phyloP scores from a whole-genome alignment of 2,329 filamentous ascomycete species.

The Aureobasidium sp. region DNA sequence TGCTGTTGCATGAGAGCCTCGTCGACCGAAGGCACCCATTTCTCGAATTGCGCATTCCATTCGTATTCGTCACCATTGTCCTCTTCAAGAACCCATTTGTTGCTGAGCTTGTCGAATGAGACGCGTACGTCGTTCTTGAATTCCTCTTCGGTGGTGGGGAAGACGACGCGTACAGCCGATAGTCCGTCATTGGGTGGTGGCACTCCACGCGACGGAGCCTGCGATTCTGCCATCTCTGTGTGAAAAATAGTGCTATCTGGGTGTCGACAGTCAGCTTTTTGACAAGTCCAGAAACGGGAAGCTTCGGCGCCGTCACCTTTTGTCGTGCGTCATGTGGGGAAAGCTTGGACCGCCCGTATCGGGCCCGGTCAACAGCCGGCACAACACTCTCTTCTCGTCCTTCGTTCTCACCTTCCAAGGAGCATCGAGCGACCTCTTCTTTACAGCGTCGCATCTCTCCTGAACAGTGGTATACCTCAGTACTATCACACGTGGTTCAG shows the following conservation, averaged over 20 bases:
- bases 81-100: slow-evolving; percentile 76
- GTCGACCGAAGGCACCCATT: slow-evolving; percentile 67
- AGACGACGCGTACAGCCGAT: slow-evolving; percentile 27
- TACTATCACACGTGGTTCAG: neutral
- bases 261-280: neutral
- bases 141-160: slow-evolving; percentile 53
- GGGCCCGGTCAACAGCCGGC: neutral
- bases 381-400: neutral
- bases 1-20: slow-evolving; percentile 55
- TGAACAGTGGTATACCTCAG: neutral
- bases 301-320: neutral
- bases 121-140: slow-evolving; percentile 77
- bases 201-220: neutral
- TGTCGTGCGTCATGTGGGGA: slow-evolving; percentile 1
- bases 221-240: slow-evolving; percentile 8
- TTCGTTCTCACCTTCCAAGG: neutral
- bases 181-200: slow-evolving; percentile 9
- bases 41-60: slow-evolving; percentile 62
- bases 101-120: slow-evolving; percentile 75
- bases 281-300: neutral
- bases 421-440: neutral
- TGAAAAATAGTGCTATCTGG: neutral
- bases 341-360: neutral
- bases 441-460: neutral
- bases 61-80: slow-evolving; percentile 81